Evolutionary conservation across 2,329 filamentous ascomycete species (phyloP).

Genomic region (Seiridium unicorne): DNA sequence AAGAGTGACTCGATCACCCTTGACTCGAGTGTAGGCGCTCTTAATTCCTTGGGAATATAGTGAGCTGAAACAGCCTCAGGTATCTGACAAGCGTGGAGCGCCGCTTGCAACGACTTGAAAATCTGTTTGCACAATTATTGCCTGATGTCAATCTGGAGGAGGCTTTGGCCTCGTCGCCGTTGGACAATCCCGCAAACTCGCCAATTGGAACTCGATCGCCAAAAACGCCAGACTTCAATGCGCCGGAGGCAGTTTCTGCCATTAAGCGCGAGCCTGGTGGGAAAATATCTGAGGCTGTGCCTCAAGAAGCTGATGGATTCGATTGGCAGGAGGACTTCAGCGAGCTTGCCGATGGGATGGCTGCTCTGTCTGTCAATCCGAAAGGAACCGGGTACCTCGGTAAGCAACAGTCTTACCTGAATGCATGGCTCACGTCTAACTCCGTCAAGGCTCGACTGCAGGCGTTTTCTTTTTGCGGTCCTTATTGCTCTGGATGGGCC

Average conservation of each 20-base stretch:
- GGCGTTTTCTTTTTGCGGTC: conserved; percentile 29
- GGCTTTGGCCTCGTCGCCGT: conserved; percentile 12
- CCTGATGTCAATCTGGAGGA: conserved; percentile 21
- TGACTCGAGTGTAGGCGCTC: conserved; percentile 21
- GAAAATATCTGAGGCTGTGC: conserved; percentile 25
- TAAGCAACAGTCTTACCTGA: neutral
- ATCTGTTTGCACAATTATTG: conserved; percentile 17
- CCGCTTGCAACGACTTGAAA: conserved; percentile 17
- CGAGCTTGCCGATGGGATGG: conserved; percentile 29
- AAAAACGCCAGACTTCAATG: neutral
- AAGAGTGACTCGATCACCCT: conserved; percentile 19
- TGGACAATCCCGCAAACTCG: neutral
- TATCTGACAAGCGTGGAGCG: conserved; percentile 22
- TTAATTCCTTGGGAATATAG: neutral
- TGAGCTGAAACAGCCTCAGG: conserved; percentile 8
- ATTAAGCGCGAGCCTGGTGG: neutral
- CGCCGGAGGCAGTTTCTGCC: neutral
- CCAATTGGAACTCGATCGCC: neutral
- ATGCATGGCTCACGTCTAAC: neutral
- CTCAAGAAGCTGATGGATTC: conserved; percentile 27
- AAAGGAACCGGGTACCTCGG: conserved; percentile 32
- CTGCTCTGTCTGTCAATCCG: conserved; percentile 32
- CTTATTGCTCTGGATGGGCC: conserved; percentile 22
- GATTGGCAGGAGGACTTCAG: conserved; percentile 28
- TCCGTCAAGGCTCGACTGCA: conserved; percentile 22